These are phyloP conservation scores for Mytilinidion resinicola DNA, from an alignment of 495 filamentous ascomycete genomes.

Conservation along the genomic window DNA sequence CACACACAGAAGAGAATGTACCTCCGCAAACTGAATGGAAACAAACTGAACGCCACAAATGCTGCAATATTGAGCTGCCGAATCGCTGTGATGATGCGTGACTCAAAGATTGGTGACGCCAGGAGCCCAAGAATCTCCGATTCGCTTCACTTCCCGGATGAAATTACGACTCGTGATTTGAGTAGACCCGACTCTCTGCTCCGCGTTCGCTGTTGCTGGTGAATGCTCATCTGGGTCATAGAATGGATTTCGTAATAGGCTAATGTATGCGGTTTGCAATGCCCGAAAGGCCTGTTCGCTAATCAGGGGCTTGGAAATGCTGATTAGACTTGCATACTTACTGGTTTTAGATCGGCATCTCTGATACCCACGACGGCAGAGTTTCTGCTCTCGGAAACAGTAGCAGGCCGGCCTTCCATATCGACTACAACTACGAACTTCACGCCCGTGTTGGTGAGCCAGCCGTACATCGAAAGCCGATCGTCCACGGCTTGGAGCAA, in stretches of 20 bases:
- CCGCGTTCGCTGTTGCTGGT: slow-evolving; percentile 40
- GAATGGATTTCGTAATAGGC: slow-evolving; percentile 88
- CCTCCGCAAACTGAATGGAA: too few relatives aligned
- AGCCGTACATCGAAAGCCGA: slow-evolving; percentile 83
- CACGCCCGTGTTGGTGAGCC: slow-evolving; percentile 92
- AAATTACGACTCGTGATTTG: slow-evolving; percentile 79
- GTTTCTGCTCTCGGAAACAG: slow-evolving; percentile 28
- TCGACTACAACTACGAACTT: slow-evolving; percentile 86
- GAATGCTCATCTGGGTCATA: slow-evolving; percentile 82
- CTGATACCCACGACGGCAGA: slow-evolving; percentile 52
- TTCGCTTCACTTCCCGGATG: slow-evolving; percentile 70
- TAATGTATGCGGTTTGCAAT: slow-evolving; percentile 84
- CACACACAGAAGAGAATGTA: too few relatives aligned
- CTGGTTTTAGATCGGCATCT: slow-evolving; percentile 76
- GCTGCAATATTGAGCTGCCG: too few relatives aligned
- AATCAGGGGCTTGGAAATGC: background rate
- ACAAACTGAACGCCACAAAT: too few relatives aligned
- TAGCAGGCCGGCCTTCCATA: slow-evolving; percentile 56
- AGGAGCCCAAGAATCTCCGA: slow-evolving; percentile 67
- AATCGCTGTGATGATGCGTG: too few relatives aligned
- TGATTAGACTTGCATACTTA: slow-evolving; percentile 34
- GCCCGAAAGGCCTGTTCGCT: slow-evolving; percentile 69
- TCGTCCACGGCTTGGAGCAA: slow-evolving; percentile 91
- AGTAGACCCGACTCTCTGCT: slow-evolving; percentile 44
- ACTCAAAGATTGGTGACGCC: slow-evolving; percentile 39